Conservation (phyloP, 2,329 filamentous ascomycete genomes). For the Tolypocladium cylindrosporum region DNA sequence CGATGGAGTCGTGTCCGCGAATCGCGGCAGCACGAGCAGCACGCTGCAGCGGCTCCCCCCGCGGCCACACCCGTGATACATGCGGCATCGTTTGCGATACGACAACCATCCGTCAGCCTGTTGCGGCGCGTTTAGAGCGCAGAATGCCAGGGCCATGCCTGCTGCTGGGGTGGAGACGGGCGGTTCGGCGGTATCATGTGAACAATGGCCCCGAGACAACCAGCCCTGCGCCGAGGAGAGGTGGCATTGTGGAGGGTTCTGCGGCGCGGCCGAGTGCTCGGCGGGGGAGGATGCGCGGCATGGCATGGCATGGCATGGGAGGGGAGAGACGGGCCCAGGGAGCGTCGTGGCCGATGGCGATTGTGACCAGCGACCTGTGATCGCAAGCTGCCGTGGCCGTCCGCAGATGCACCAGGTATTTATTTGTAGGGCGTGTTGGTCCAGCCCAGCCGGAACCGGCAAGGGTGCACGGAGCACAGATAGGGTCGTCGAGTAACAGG, state of each 20-base stretch:
- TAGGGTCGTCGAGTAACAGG: background rate
- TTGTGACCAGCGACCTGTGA: background rate
- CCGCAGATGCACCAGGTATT: background rate
- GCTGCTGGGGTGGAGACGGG: background rate
- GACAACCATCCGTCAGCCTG: background rate
- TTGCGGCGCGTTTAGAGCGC: background rate
- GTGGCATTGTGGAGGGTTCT: background rate
- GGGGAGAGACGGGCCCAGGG: background rate
- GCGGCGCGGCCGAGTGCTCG: background rate
- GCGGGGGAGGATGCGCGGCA: background rate
- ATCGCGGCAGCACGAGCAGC: background rate
- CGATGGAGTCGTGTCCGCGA: background rate
- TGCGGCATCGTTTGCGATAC: background rate
- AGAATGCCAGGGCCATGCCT: background rate
- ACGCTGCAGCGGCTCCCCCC: background rate
- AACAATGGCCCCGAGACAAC: background rate
- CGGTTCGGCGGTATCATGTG: background rate
- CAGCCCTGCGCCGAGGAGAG: background rate
- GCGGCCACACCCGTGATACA: background rate
- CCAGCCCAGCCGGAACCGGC: background rate
- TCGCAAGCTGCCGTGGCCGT: background rate
- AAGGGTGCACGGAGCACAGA: background rate
- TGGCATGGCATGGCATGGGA: background rate
- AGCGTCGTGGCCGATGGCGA: background rate
- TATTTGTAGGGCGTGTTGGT: background rate